These are phyloP conservation scores for Xylaria sp. DNA, from an alignment of 495 filamentous ascomycete species.

Conservation along the genomic window DNA sequence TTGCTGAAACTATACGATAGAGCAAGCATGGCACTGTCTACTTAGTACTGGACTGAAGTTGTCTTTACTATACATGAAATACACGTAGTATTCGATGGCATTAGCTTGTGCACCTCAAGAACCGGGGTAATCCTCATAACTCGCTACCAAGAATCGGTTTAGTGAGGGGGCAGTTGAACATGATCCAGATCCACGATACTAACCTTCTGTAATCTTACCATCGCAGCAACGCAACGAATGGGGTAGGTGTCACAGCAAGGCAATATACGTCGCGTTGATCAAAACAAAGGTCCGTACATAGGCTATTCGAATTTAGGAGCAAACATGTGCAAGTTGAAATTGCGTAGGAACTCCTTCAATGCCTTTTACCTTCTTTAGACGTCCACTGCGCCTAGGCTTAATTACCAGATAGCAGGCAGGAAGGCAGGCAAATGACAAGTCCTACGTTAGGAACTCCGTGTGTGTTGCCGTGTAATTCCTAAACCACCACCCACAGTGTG, in stretches of 20 bases:
- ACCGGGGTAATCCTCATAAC: neutral
- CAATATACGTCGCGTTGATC: neutral
- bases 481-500: neutral
- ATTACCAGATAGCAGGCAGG: too few species aligned
- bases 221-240: conserved; percentile 19
- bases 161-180: neutral
- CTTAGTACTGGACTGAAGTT: neutral
- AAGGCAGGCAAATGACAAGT: neutral
- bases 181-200: neutral
- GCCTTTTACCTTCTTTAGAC: conserved; percentile 14
- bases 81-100: neutral
- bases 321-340: neutral
- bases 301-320: conserved; percentile 5
- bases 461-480: neutral
- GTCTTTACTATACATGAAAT: neutral
- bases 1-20: neutral
- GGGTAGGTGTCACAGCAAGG: conserved; percentile 20
- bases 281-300: neutral
- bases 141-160: neutral
- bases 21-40: neutral
- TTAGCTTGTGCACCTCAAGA: neutral
- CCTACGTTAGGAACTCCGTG: neutral
- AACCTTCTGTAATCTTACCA: conserved; percentile 1
- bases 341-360: conserved; percentile 1
- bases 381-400: neutral